A percentile compares a stretch with the other conserved stretches of the same genome.
Conservation (phyloP, 352 stramenopile genomes). For the Pythium sp. region DNA sequence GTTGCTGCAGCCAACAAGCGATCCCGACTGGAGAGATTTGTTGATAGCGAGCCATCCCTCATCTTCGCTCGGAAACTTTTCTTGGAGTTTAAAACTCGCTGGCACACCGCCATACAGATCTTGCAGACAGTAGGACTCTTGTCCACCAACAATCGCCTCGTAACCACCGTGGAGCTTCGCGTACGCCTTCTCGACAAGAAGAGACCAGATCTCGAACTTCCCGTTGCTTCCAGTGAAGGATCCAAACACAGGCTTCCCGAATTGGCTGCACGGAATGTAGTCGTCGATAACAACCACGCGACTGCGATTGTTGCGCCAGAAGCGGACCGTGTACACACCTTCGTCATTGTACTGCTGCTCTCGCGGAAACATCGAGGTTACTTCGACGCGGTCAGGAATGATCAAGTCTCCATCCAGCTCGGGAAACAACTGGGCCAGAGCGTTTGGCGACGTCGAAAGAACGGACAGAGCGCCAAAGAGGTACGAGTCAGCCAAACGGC, state of each 20-base stretch:
- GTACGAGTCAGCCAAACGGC: conserved; percentile 73
- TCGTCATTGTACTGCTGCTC: conserved; percentile 89
- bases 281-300: conserved; percentile 82
- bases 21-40: conserved; percentile 48
- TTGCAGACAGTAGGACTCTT: conserved; percentile 73
- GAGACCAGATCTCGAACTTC: conserved; percentile 92
- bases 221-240: conserved; percentile 78
- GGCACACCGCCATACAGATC: conserved; percentile 78
- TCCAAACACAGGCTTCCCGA: conserved; percentile 80
- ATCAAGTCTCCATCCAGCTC: conserved; percentile 62
- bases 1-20: conserved; percentile 71
- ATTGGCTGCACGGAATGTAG: conserved; percentile 81
- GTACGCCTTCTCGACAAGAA: conserved; percentile 95
- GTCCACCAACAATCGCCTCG: conserved; percentile 84
- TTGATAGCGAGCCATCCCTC: conserved; percentile 48
- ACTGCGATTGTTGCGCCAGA: conserved; percentile 82
- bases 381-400: conserved; percentile 54
- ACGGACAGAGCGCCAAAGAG: conserved; percentile 82
- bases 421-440: conserved; percentile 73
- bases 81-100: conserved; percentile 60
- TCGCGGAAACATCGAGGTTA: conserved; percentile 42
- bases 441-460: conserved; percentile 70
- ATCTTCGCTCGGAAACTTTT: conserved; percentile 59
- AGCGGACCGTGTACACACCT: conserved; percentile 83
- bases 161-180: conserved; percentile 92